Evolutionary conservation across 2,329 filamentous ascomycete genomes (phyloP), one percentile per base, ranked within the genome.

Genomic region (Teratosphaeria pseudoeucalypti): DNA sequence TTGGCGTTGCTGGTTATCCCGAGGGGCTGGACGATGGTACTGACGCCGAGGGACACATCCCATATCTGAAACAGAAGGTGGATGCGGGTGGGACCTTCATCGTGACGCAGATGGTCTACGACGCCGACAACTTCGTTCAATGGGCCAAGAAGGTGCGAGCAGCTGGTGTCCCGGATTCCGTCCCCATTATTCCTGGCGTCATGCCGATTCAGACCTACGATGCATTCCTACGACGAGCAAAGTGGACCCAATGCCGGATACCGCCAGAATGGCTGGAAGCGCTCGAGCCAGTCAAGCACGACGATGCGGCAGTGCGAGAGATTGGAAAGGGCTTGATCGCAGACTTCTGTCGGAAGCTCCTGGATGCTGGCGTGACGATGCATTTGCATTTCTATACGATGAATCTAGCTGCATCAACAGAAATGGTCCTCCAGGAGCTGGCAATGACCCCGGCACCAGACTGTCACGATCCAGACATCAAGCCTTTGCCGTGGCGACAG

Each of bases 21-120:
- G 94, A 99, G 77, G 92, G 94, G 37, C 90, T 87, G 68, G 94
- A 99, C 68, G 94, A 97, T 74, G 91, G 96, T 73, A 85, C 89
- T 68, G 86, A 96, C 69, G 87, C 90, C 57, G 91, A 96, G 54
- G 76, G 84, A 61, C 81, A 99, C 69, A 84, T 99, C 64, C 87
- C 94, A 64, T 94, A 97, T 73, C 77, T 99, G 70, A 97, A 97
- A 78, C 89, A 97, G 75, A 99, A 99, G 79, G 87, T 97, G 37
- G 94, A 99, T 72, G 89, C 90, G 61, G 94, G 94, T 57, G 92
- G 88, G 63, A 87, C 88, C 6, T 99, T 97, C 73, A 89, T 99
- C 64, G 89, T 99, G 58, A 97, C 94, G 0, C 94, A 99, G 77
- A 99, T 99, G 94, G 97, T 97, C 77, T 99, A 99, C 79, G 92